Conservation (phyloP, 2,329 filamentous ascomycete genomes). For the Ambrosiella xylebori region DNA sequence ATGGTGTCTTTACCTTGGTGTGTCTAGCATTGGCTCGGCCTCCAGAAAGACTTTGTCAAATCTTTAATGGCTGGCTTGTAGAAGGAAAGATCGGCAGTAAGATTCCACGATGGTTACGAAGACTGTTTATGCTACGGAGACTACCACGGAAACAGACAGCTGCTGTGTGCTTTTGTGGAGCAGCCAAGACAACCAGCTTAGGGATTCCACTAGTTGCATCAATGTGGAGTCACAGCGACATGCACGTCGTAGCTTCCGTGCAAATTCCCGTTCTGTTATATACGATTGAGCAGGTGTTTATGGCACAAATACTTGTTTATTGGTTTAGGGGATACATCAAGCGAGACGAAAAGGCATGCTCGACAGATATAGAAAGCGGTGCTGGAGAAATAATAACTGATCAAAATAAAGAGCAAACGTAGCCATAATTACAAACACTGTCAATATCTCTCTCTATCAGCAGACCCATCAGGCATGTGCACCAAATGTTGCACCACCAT, state of each 20-base stretch:
- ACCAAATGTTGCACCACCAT: conserved; percentile 25
- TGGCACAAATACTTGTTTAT: conserved; percentile 28
- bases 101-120: conserved; percentile 19
- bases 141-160: conserved; percentile 45
- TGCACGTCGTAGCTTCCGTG: conserved; percentile 38
- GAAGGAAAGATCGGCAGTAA: conserved; percentile 17
- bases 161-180: conserved; percentile 55
- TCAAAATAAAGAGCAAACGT: background rate
- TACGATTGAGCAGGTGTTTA: conserved; percentile 37
- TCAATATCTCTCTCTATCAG: too few species aligned
- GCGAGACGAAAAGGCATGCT: conserved; percentile 12
- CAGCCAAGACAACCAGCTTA: conserved; percentile 54
- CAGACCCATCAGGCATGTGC: background rate
- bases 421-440: background rate
- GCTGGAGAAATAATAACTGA: conserved; percentile 12
- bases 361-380: background rate
- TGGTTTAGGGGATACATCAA: conserved; percentile 30
- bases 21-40: conserved; percentile 36
- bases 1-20: conserved; percentile 43
- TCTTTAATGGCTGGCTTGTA: conserved; percentile 21
- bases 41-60: conserved; percentile 19
- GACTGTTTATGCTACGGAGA: conserved; percentile 29
- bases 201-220: conserved; percentile 51
- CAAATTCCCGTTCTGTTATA: conserved; percentile 48
- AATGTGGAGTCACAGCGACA: conserved; percentile 44